Base-by-base conservation (phyloP, 768 basidiomycete species). In the Royoungia palumana region DNA sequence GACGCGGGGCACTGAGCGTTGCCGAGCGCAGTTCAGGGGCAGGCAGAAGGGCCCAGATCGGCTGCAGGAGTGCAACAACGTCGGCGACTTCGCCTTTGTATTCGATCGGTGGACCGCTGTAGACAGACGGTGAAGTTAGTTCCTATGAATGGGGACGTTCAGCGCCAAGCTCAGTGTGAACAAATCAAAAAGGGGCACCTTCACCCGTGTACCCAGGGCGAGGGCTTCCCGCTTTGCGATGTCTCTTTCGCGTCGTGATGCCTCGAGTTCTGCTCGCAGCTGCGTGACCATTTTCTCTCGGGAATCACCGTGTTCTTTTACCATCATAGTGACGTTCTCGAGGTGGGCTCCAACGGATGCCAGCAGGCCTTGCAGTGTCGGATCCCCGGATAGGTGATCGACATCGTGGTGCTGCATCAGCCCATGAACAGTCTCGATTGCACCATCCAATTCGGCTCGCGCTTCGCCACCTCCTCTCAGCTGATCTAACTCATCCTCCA, bases 21-120 rank as follows among this genome's bases (percentile, higher is more conserved):
- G 81, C 70, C 1, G 81, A 84, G 24, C 94, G 87, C 12, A 84
- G 79, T 67, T 94, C 89, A 10, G 89, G 83, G 2, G 91, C 88
- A 11, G 94, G 94, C 0, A 97, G 78, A 35, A 86, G 74, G 5
- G 76, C 68, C 92, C 93, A 98, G 20, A 95, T 58, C 10, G 88
- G 81, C 43, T 77, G 77, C 25, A 95, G 77, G 19, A 84, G 65
- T 6, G 82, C 72, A 32, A 82, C 72, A 51, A 90, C 72, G 7
- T 77, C 75, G 21, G 74, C 72, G 16, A 79, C 73, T 39, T 85
- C 83, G 5, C 71, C 64, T 51, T 64, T 56, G 60, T 59, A 56
- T 58, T 63, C 51, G 51, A 64, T 54, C 49, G 65, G 58, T 5
- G 68, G 68, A 20, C 61, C 57, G 42, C 41, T 55, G 41, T 60